Conservation (phyloP, 768 basidiomycete genomes). For the Strobilomyces dryophilus region DNA sequence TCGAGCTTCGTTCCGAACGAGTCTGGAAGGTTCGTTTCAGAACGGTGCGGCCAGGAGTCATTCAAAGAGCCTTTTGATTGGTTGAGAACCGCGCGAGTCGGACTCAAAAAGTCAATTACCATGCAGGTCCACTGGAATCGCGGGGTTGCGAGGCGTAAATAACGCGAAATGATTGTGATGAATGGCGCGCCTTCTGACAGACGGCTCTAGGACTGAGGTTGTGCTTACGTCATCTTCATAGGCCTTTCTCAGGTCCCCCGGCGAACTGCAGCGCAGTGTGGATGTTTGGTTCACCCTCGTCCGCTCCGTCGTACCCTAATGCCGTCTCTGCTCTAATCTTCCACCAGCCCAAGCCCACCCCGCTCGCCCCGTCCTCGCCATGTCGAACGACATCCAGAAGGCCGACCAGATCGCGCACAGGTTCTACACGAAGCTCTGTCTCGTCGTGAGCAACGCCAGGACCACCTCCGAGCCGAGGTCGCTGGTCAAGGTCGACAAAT, state of each 20-base stretch:
- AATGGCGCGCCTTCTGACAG: constrained; percentile 1
- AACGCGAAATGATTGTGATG: background rate
- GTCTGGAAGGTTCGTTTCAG: background rate
- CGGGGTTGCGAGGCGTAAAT: background rate
- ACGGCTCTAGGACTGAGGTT: constrained; percentile 16
- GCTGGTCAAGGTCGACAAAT: constrained; percentile 67
- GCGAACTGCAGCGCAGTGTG: constrained; percentile 16
- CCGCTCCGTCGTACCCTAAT: constrained; percentile 25
- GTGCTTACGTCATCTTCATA: constrained; percentile 23
- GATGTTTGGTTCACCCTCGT: constrained; percentile 21
- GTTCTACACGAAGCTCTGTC: constrained; percentile 78
- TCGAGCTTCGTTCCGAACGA: background rate
- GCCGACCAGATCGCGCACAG: constrained; percentile 85
- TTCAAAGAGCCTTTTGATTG: background rate
- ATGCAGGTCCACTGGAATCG: background rate
- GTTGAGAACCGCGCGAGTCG: background rate
- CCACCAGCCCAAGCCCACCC: background rate
- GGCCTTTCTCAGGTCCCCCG: constrained; percentile 13
- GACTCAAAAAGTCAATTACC: background rate
- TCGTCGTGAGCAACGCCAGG: constrained; percentile 69
- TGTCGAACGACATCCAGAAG: constrained; percentile 56
- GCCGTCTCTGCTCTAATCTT: constrained; percentile 25
- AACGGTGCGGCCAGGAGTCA: background rate
- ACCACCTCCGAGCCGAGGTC: constrained; percentile 47
- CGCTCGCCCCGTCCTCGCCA: constrained; percentile 28